A percentile compares a stretch with the other conserved stretches of the same genome.
These are phyloP conservation scores for Lasiodiplodia sp. DNA, from an alignment of 2,329 filamentous ascomycete species.

Conservation along the genomic window DNA sequence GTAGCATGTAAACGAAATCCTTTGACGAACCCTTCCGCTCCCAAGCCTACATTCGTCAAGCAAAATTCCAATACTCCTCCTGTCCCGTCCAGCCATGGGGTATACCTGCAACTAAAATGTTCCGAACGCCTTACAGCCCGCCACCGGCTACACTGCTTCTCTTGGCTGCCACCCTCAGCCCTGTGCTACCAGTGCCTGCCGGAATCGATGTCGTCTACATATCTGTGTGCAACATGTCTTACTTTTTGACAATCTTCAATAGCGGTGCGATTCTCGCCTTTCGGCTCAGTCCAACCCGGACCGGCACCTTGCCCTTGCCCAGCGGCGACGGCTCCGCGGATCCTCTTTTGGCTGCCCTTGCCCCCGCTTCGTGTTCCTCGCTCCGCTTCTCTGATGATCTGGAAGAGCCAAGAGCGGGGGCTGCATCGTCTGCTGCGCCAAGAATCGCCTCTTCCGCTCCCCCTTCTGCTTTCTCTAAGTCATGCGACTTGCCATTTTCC, in stretches of 20 bases:
- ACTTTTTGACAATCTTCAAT: conserved; percentile 56
- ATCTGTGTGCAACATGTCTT: conserved; percentile 21
- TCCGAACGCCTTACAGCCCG: conserved; percentile 11
- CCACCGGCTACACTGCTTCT: neutral
- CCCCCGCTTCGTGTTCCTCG: conserved; percentile 16
- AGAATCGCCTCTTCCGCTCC: conserved; percentile 3
- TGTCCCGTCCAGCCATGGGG: conserved; percentile 7
- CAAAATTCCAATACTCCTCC: neutral
- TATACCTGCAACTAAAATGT: conserved; percentile 13
- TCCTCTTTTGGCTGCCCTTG: conserved; percentile 31
- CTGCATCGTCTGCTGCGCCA: neutral
- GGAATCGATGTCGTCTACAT: neutral
- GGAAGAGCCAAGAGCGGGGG: conserved; percentile 7
- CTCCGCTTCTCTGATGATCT: conserved; percentile 6
- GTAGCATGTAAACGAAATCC: conserved; percentile 24
- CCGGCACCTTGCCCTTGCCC: conserved; percentile 49
- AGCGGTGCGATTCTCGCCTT: conserved; percentile 57
- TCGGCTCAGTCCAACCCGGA: conserved; percentile 59
- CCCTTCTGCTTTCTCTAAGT: neutral
- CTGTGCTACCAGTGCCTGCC: neutral
- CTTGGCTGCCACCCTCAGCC: conserved; percentile 9
- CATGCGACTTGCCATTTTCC: conserved; percentile 7
- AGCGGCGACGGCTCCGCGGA: conserved; percentile 36
- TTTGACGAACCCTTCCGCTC: neutral
- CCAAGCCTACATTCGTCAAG: neutral